Percentiles rank a stretch among this genome's conserved stretches.
phyloP scores from a whole-genome alignment of 768 basidiomycete species.

The Suillus discolor region DNA sequence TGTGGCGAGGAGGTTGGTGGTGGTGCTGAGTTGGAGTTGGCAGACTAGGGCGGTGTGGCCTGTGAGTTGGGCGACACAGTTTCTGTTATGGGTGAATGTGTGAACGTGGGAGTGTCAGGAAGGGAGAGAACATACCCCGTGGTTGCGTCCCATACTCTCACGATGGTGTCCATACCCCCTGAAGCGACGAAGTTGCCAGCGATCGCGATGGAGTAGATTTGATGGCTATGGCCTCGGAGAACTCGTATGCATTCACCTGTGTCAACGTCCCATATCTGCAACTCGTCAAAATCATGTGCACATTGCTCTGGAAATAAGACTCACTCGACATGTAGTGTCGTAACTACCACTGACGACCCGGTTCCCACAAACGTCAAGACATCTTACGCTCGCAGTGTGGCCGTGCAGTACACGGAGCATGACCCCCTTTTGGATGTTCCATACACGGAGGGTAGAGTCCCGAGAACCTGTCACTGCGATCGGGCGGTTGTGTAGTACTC shows the following conservation, averaged over 20 bases:
- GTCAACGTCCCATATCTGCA: slow-evolving; percentile 86
- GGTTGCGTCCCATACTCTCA: slow-evolving; percentile 85
- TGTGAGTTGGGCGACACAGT: slow-evolving; percentile 82
- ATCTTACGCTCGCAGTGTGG: slow-evolving; percentile 81
- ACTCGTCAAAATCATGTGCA: slow-evolving; percentile 3
- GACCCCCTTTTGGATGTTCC: slow-evolving; percentile 87
- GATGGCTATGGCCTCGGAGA: slow-evolving; percentile 80
- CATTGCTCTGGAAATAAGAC: slow-evolving; percentile 22
- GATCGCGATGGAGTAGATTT: slow-evolving; percentile 91
- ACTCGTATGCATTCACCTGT: slow-evolving; percentile 86
- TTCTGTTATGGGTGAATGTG: slow-evolving; percentile 39
- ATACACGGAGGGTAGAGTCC: slow-evolving; percentile 84
- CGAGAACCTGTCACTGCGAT: slow-evolving; percentile 90
- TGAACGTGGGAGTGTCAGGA: not conserved
- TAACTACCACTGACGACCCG: slow-evolving; percentile 92
- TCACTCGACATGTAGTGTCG: slow-evolving; percentile 82
- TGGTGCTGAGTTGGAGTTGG: slow-evolving; percentile 78
- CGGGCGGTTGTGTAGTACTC: slow-evolving; percentile 83
- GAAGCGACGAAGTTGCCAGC: slow-evolving; percentile 82
- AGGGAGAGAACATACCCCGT: slow-evolving; percentile 61
- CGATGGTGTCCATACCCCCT: slow-evolving; percentile 92
- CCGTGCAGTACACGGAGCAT: slow-evolving; percentile 69
- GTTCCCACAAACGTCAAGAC: slow-evolving; percentile 85
- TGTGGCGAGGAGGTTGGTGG: slow-evolving; percentile 61
- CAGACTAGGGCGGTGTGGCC: slow-evolving; percentile 94